phyloP scores from a whole-genome alignment of 495 filamentous ascomycete species.

The Xylaria grammica region DNA sequence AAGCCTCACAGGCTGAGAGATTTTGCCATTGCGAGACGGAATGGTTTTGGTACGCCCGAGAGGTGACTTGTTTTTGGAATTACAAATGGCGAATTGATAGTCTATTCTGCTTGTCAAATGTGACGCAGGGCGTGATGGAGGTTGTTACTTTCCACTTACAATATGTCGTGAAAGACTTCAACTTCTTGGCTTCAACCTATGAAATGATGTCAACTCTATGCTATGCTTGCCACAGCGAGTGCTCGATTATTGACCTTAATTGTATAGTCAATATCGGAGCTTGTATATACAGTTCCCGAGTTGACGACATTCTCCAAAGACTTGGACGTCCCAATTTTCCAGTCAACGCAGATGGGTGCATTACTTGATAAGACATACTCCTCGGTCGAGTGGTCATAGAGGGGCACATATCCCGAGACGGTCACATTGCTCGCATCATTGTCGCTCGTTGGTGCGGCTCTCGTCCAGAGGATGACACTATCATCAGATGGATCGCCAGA shows the following conservation, averaged over 20 bases:
- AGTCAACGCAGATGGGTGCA: conserved; percentile 64
- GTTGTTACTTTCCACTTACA: conserved; percentile 34
- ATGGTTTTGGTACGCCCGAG: conserved; percentile 60
- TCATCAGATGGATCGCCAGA: conserved; percentile 67
- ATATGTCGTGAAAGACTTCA: conserved; percentile 63
- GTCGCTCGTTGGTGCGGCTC: conserved; percentile 56
- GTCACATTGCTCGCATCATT: conserved; percentile 60
- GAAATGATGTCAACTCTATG: background rate
- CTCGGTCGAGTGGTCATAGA: conserved; percentile 63
- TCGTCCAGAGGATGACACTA: conserved; percentile 70
- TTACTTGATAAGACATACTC: conserved; percentile 56
- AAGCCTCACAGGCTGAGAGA: conserved; percentile 46
- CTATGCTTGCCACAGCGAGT: background rate
- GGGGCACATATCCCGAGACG: conserved; percentile 56
- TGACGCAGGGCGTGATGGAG: background rate
- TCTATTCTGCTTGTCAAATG: conserved; percentile 21
- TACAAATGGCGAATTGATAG: conserved; percentile 59
- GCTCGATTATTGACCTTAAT: conserved; percentile 53
- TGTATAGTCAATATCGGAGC: conserved; percentile 69
- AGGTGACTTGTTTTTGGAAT: conserved; percentile 48
- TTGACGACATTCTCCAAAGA: conserved; percentile 46
- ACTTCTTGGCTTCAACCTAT: conserved; percentile 61
- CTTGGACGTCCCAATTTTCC: conserved; percentile 45
- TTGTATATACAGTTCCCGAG: conserved; percentile 62
- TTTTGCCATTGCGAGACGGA: conserved; percentile 43